Evolutionary conservation across 805 yeast species (phyloP).

Genomic region (Wickerhamiella qilinensis): DNA sequence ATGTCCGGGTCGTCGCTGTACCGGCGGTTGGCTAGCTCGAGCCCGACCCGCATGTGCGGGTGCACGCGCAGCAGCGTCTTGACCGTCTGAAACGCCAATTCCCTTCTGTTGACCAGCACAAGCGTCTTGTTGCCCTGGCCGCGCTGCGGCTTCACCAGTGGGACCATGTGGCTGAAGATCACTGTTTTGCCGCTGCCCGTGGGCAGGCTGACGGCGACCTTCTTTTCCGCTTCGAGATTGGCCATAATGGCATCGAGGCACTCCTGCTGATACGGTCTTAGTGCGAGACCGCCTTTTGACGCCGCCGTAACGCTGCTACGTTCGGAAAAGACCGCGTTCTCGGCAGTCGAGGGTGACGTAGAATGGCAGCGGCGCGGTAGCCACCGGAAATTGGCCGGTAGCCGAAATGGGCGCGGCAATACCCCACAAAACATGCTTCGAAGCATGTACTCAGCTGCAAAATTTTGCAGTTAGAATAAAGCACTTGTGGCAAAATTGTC

Average conservation of each 20-base stretch:
- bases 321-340: no score
- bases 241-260: conserved; percentile 43
- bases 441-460: no score
- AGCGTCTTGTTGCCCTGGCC: conserved; percentile 26
- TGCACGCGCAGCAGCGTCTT: conserved; percentile 29
- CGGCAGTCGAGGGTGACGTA: no score
- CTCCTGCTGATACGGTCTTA: conserved; percentile 42
- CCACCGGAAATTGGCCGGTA: no score
- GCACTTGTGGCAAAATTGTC: no score
- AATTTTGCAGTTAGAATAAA: no score
- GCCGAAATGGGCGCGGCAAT: no score
- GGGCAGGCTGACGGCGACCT: conserved; percentile 73
- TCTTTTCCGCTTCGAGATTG: conserved; percentile 32
- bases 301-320: no score
- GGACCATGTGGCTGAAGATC: conserved; percentile 30
- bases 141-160: conserved; percentile 20
- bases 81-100: conserved; percentile 58
- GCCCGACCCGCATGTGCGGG: conserved; percentile 37
- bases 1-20: conserved; percentile 26
- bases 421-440: no score
- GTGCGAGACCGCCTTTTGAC: neutral
- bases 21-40: conserved; percentile 50
- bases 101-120: conserved; percentile 68
- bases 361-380: no score
- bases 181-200: conserved; percentile 95